phyloP scores from a whole-genome alignment of 495 filamentous ascomycete species.

The Aspergillus saccharolyticus region DNA sequence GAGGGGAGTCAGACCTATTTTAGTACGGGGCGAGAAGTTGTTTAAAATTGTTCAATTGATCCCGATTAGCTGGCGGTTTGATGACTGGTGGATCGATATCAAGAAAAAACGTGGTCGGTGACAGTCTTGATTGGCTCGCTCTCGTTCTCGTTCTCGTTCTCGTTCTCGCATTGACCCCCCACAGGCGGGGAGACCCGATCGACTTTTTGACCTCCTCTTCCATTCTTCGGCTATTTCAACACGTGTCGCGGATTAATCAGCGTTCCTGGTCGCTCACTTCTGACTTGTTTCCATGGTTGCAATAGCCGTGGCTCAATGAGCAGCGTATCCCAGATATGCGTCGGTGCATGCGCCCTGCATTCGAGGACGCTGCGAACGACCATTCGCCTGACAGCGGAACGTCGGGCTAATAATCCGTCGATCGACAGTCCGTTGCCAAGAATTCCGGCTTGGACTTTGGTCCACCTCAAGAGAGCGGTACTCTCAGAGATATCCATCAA shows the following conservation, averaged over 20 bases:
- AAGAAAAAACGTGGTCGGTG: conserved; percentile 8
- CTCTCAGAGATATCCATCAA: no score
- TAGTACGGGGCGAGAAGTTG: not conserved
- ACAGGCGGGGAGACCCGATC: conserved; percentile 1
- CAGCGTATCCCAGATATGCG: no score
- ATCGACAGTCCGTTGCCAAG: no score
- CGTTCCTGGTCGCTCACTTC: not conserved
- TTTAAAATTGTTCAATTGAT: not conserved
- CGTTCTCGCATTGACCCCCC: conserved; percentile 17
- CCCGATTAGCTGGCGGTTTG: conserved; percentile 1
- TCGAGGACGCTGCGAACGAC: no score
- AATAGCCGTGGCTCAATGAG: no score
- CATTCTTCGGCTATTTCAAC: not conserved
- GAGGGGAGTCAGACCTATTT: not conserved
- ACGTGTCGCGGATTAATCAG: not conserved
- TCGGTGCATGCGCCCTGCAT: no score
- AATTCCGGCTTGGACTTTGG: no score
- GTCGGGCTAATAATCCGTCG: no score
- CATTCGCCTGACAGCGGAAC: no score
- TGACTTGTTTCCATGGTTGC: no score
- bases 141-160: conserved; percentile 24
- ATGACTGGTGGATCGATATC: conserved; percentile 9
- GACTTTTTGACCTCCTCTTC: not conserved
- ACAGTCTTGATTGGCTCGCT: conserved; percentile 22
- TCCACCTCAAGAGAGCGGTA: no score